Base-by-base conservation (phyloP, 2,329 filamentous ascomycete genomes). In the Talaromyces rugulosus region DNA sequence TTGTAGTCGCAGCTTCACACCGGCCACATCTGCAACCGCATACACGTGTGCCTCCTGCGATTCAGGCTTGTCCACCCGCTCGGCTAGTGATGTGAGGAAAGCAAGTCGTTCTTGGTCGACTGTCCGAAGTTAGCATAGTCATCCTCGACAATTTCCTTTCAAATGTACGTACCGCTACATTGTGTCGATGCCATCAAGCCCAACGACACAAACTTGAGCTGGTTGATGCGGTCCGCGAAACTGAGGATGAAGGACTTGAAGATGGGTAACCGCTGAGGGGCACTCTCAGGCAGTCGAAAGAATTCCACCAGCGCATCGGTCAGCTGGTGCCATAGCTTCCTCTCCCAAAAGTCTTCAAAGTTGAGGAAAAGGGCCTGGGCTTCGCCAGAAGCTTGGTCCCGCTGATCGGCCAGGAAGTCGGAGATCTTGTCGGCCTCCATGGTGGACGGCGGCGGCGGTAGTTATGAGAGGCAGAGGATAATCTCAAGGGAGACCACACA, bases 191-290 rank as follows among this genome's bases (percentile, higher is more conserved):
- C 91, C 78, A 90, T 91, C 74, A 98, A 81, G 16, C 92, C 95
- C 68, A 99, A 82, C 67, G 91, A 89, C 68, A 99, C 95, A 68
- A 98, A 89, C 84, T 97, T 97, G 66, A 99, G 84, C 82, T 98
- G 94, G 81, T 98, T 99, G 83, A 99, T 97, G 84, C 96, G 97
- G 76, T 96, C 93, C 67, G 93, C 92, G 74, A 99, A 99, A 78
- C 90, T 95, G 76, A 94, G 86, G 77, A 99, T 90, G 82, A 99
- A 99, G 70, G 87, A 88, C 80, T 95, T 92, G 84, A 95, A 99
- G 78, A 99, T 89, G 63, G 88, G 83, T 80, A 99, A 85, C 73
- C 94, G 89, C 80, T 96, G 92, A 62, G 87, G 83, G 61, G 87
- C 89, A 78, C 93, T 98, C 73, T 88, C 86, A 52, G 90, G 85